Evolutionary conservation across 208 protist genomes (phyloP), one percentile per base, ranked within the genome.

Genomic region (Angomonas deanei): DNA sequence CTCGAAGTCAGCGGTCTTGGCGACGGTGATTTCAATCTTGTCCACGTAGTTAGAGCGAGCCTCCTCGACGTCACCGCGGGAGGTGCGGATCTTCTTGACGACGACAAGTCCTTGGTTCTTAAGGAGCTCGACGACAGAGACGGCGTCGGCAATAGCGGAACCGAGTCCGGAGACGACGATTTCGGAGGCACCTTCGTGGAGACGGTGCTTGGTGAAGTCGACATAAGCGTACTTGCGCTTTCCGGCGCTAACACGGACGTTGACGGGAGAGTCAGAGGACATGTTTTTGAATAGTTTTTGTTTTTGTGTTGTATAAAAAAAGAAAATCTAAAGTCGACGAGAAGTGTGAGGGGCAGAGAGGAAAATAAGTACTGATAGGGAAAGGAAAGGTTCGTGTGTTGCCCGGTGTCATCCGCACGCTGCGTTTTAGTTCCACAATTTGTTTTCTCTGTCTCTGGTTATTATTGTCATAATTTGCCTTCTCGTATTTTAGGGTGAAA

Each of bases 71-170:
- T 82, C 78, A 27, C 83, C 78, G 26, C 85, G 88, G 17, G 85
- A 86, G 15, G 88, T 94, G 52, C 69, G 71, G 64, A 94, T 94
- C 68, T 80, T 86, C 67, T 85, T 94, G 36, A 94, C 79, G 49
- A 69, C 55, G 24, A 92, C 78, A 31, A 94, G 73, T 27, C 80
- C 82, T 70, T 94, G 84, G 64, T 88, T 92, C 76, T 88, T 92
- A 17, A 94, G 78, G 15, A 94, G 78, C 70, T 94, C 88, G 13
- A 77, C 85, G 38, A 94, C 88, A 64, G 88, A 84, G 24, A 94
- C 88, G 49, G 88, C 88, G 66, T 92, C 84, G 10, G 88, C 76
- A 56, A 94, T 92, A 52, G 88, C 85, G 57, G 74, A 76, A 38
- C 88, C 88, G 47, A 94, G 79, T 34, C 78, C 88, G 48, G 88